phyloP scores from a whole-genome alignment of 2,329 filamentous ascomycete genomes.

The Cercospora sp. region DNA sequence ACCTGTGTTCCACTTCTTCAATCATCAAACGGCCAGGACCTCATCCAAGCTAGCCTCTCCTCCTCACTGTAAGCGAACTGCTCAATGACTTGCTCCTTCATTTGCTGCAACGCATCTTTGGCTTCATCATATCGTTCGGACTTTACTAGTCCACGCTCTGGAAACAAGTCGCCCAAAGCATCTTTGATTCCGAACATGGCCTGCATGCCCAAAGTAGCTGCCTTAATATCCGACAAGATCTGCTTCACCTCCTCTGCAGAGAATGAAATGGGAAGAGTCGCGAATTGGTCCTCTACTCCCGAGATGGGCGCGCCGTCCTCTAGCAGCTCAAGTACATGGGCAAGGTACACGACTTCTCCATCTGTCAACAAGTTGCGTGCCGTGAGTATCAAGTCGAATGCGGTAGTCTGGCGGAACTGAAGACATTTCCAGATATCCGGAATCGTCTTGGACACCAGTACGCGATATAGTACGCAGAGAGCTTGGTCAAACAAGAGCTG shows the following conservation, averaged over 20 bases:
- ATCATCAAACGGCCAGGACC: conserved; percentile 23
- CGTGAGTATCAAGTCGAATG: not conserved
- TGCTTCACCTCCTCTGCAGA: conserved; percentile 21
- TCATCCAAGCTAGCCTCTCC: conserved; percentile 16
- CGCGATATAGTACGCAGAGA: not conserved
- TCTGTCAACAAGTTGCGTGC: conserved; percentile 23
- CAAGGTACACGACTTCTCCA: conserved; percentile 4
- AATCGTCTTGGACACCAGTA: not conserved
- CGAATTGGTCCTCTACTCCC: not conserved
- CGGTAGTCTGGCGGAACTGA: not conserved
- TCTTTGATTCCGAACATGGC: conserved; percentile 15
- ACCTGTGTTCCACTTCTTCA: not conserved
- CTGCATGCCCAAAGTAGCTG: not conserved
- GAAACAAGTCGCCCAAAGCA: conserved; percentile 14
- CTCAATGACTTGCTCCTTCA: conserved; percentile 21
- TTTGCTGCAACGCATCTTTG: conserved; percentile 4
- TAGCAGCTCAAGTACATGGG: not conserved
- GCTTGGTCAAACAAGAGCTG: conserved; percentile 34
- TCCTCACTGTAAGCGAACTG: conserved; percentile 11
- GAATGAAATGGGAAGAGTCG: conserved; percentile 21
- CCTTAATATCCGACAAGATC: conserved; percentile 27
- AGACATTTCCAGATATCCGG: conserved; percentile 8
- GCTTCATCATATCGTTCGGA: conserved; percentile 12
- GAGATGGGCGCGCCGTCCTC: not conserved
- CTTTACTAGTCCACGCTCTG: conserved; percentile 3